These are phyloP conservation scores for Monarda citriodora DNA, from an alignment of 305 asterid genomes.

Conservation along the genomic window DNA sequence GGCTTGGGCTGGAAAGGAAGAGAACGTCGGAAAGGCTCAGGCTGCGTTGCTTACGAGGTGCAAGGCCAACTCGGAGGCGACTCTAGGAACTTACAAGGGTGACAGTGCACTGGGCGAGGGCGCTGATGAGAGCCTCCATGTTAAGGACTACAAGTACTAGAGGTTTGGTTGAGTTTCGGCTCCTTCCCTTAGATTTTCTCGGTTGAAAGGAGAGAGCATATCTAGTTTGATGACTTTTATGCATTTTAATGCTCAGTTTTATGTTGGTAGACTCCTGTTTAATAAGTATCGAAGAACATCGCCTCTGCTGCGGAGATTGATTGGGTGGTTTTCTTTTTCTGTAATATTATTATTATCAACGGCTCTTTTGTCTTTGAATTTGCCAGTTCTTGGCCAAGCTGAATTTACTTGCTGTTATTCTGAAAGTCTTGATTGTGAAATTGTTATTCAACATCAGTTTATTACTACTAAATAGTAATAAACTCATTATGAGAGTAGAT, in stretches of 20 bases:
- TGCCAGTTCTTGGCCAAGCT: neutral
- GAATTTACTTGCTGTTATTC: neutral
- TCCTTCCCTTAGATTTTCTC: constrained; percentile 18
- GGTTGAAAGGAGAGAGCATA: constrained; percentile 19
- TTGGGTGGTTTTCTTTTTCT: constrained; percentile 9
- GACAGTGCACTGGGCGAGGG: constrained; percentile 44
- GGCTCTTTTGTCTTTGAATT: constrained; percentile 18
- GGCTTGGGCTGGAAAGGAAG: constrained; percentile 84
- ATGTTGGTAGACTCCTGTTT: constrained; percentile 11
- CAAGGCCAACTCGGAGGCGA: constrained; percentile 75
- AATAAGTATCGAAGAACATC: constrained; percentile 33
- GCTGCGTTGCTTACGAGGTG: constrained; percentile 53
- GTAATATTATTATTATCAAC: neutral
- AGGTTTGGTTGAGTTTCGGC: constrained; percentile 32
- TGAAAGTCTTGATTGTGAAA: neutral
- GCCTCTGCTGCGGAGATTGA: constrained; percentile 11
- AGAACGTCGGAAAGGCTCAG: constrained; percentile 61
- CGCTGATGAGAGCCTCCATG: constrained; percentile 69
- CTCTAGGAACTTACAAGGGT: constrained; percentile 62
- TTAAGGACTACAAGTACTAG: constrained; percentile 65
- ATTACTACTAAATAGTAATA: too few species aligned
- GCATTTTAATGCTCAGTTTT: constrained; percentile 8
- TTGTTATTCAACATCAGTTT: too few species aligned
- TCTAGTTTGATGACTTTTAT: constrained; percentile 17
- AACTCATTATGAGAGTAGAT: neutral